Evolutionary conservation across 2,329 filamentous ascomycete species (phyloP).

Genomic region (Pleochaeta shiraiana): DNA sequence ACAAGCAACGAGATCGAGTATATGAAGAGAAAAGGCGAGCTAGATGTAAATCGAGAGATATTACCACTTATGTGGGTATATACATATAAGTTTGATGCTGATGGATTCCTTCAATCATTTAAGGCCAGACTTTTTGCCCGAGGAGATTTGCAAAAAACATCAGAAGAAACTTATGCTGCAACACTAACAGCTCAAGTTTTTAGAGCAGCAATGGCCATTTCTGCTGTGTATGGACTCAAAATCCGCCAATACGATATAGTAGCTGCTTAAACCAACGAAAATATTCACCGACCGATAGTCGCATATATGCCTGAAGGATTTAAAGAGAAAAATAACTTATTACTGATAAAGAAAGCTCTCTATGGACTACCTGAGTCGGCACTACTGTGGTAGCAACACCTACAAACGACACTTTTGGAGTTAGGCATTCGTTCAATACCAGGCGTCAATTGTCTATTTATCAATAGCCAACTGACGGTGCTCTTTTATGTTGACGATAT

Average conservation of each 20-base stretch:
- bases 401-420: background rate
- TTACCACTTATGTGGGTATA: slow-evolving; percentile 8
- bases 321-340: background rate
- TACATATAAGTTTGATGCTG: slow-evolving; percentile 13
- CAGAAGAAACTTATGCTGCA: slow-evolving; percentile 4
- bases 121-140: slow-evolving; percentile 12
- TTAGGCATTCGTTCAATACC: background rate
- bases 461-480: background rate
- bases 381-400: background rate
- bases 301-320: background rate
- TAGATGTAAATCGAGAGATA: background rate
- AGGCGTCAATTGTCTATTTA: slow-evolving; percentile 5
- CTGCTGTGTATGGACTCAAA: background rate
- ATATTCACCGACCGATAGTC: background rate
- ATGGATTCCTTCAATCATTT: slow-evolving; percentile 11
- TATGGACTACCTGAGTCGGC: background rate
- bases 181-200: slow-evolving; percentile 3
- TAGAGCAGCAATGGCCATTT: slow-evolving; percentile 3
- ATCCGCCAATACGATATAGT: background rate
- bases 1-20: background rate
- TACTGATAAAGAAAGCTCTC: background rate
- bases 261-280: background rate
- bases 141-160: slow-evolving; percentile 9
- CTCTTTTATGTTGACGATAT: slow-evolving; percentile 5
- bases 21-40: background rate